Base-by-base conservation (phyloP, 2,329 filamentous ascomycete genomes). In the Colletotrichum camelliae region DNA sequence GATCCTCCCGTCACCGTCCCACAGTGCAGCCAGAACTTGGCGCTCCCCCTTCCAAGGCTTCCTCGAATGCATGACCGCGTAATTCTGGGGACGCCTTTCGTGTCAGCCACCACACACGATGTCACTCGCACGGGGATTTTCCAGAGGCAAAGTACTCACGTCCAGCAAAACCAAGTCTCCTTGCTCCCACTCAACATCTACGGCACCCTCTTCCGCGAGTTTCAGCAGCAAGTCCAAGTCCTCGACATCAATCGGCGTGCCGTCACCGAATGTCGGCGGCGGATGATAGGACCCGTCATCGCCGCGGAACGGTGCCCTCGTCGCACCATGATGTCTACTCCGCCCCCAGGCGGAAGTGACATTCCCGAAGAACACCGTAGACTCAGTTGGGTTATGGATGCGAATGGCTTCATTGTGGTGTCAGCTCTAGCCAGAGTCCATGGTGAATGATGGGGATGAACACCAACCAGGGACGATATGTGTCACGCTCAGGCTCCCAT, bases 341-440 rank as follows among this genome's bases (percentile, higher is more conserved):
- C 82, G 80, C 6, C 82, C 83, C 82, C 82, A 84, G 3, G 82
- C 82, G 18, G 80, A 82, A 9, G 83, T 84, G n/a, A 84, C 74
- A 65, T 84, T 83, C 8, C 83, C 83, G 58, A 84, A 85, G 77
- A 80, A 84, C 0, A 80, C 81, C 1, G 79, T 78, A 4, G 80
- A 67, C 1, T 78, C 80, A 1, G 79, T 82, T 12, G 80, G 78
- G 10, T 81, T 67, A 64, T 83, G 81, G 15, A 79, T 81, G 13
- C 81, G 77, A 16, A 82, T 80, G 48, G 81, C 83, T 81, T 29
- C 7, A 7, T 10, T 31, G 7, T 27, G 9, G 27, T 27, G n/a
- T 65, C 16, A 67, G 39, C 7, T 16, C 12, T 16, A 9, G 16
- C n/a, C 13, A 15, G 33, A 27, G 24, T 16, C 18, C 18, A 60